Evolutionary conservation across 164 flowering plant species (phyloP), one percentile per base, ranked within the genome.

Genomic region (Liquidambar formosana): DNA sequence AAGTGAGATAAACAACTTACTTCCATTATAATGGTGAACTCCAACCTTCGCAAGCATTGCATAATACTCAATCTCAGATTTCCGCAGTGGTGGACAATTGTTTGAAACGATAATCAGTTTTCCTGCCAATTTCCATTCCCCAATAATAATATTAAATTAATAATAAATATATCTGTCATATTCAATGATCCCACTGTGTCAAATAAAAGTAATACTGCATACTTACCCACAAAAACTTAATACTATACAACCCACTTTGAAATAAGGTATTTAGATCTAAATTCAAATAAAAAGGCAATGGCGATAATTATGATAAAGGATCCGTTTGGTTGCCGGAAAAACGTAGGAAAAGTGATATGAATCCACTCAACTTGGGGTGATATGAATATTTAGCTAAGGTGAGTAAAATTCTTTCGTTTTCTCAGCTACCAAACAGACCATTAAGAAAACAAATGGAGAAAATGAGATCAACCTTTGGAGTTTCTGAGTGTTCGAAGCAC

Each of bases 31-130:
- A 52, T 88, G 93, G 73, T 88, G 93, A 65, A 86, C 93, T 46
- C 88, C 89, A 60, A 86, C 83, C 75, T 88, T 88, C 0, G 86
- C 82, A 56, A 88, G 70, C 93, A 88, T 86, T 6, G 90, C 93
- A 64, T 88, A 86, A 72, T 88, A 88, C 76, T 88, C 90, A 0
- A 88, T 88, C 78, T 88, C 90, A 26, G 93, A 88, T 72, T 85
- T 88, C 65, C 93, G 53, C 19, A 88, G 78, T 0, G 93, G 93
- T 10, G 93, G 90, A 68, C 90, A 88, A 61, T 88, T 88, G 77
- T 86, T 88, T 9, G 90, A 72, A 19, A 88, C 82, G 43, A 88
- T 82, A 1, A 88, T 66, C 69, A 85, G 57, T 75, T 84, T 88
- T 3, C 80, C 89, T 87, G 69, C 26, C 56, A 61, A 19, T 15